phyloP scores from a whole-genome alignment of 75 land plant species.

The Selaginella moellendorffii region DNA sequence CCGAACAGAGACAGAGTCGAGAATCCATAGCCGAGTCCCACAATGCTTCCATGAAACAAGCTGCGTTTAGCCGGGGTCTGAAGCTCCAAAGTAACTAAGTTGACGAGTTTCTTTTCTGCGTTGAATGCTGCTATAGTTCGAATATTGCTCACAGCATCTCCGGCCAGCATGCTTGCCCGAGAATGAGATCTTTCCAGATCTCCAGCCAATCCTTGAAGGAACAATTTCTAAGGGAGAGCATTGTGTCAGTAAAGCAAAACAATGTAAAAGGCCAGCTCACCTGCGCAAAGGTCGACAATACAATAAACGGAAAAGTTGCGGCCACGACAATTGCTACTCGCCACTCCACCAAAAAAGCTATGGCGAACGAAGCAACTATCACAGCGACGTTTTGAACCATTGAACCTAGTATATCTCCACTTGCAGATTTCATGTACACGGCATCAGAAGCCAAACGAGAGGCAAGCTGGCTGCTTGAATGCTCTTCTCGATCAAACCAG shows the following conservation, averaged over 20 bases:
- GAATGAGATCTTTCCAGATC: background rate
- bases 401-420: background rate
- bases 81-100: background rate
- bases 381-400: background rate
- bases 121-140: conserved; percentile 22
- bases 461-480: background rate
- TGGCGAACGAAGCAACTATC: background rate
- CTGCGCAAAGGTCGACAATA: background rate
- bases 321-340: background rate
- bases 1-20: conserved; percentile 3
- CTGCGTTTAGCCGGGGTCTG: background rate
- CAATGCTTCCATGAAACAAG: background rate
- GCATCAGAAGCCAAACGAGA: background rate
- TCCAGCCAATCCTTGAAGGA: background rate
- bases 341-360: background rate
- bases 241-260: background rate
- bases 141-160: conserved; percentile 28
- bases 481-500: background rate
- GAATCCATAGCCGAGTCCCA: conserved; percentile 4
- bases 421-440: background rate
- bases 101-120: conserved; percentile 13
- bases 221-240: background rate
- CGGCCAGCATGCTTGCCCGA: conserved; percentile 20
- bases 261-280: background rate
- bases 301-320: background rate